These are phyloP conservation scores for Hemisphaericaspora lyxosophila DNA, from an alignment of 1,139 yeast species.

Conservation along the genomic window DNA sequence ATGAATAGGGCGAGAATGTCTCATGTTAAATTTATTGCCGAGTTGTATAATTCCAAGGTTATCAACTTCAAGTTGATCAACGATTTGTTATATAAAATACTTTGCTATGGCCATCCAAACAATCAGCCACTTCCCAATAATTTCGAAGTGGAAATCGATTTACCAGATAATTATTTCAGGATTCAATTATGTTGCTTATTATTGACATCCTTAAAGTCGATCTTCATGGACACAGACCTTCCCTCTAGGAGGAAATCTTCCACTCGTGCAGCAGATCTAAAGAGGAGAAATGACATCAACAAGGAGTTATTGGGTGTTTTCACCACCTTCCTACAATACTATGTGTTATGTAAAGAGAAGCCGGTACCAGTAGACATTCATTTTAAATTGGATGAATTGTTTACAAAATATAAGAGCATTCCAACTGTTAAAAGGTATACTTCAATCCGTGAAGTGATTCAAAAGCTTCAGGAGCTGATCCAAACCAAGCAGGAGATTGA, in stretches of 20 bases:
- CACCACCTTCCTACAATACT: constrained; percentile 70
- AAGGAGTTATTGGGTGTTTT: constrained; percentile 42
- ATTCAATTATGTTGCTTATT: constrained; percentile 51
- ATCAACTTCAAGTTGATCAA: constrained; percentile 48
- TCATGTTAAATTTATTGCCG: constrained; percentile 60
- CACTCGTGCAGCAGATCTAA: constrained; percentile 9
- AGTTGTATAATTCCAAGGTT: constrained; percentile 51
- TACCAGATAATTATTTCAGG: constrained; percentile 70
- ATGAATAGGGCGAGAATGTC: constrained; percentile 63
- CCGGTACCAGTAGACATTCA: constrained; percentile 69
- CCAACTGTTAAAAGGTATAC: constrained; percentile 36
- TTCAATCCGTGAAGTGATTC: constrained; percentile 42
- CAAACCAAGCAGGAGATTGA: constrained; percentile 19
- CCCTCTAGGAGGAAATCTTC: constrained; percentile 9
- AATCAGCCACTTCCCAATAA: constrained; percentile 57
- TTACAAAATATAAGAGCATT: constrained; percentile 24
- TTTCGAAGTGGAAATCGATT: constrained; percentile 49
- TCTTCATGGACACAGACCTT: constrained; percentile 12
- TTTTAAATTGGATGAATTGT: constrained; percentile 50
- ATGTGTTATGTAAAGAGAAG: constrained; percentile 60
- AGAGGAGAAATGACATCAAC: constrained; percentile 13
- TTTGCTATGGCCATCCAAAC: constrained; percentile 68
- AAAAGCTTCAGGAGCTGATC: constrained; percentile 31
- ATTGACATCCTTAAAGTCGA: constrained; percentile 20
- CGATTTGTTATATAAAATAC: constrained; percentile 56